Evolutionary conservation across 1,139 yeast species (phyloP).

Genomic region (Yamadazyma siamensis): DNA sequence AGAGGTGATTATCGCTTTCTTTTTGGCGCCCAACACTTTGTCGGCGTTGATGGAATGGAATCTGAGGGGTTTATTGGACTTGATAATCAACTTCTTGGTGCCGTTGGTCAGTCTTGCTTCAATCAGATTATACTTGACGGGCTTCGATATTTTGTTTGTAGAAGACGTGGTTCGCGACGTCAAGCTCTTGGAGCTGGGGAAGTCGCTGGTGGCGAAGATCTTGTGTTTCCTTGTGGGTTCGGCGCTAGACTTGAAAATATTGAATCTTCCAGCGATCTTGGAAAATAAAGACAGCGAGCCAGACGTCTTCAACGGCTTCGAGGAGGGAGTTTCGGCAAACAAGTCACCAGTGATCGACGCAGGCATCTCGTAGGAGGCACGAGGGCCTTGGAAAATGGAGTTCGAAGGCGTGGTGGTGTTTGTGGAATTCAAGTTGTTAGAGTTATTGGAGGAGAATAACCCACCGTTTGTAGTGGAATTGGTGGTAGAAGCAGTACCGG

Average conservation of each 20-base stretch:
- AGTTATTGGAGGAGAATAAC: background rate
- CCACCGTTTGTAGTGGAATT: constrained; percentile 2
- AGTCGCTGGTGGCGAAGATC: constrained; percentile 13
- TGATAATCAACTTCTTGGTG: constrained; percentile 36
- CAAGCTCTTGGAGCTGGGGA: constrained; percentile 9
- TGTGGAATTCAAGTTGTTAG: too few relatives aligned
- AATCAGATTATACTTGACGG: constrained; percentile 9
- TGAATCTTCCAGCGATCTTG: constrained; percentile 37
- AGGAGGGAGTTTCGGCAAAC: constrained; percentile 15
- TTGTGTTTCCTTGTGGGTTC: constrained; percentile 2
- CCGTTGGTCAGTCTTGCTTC: constrained; percentile 13
- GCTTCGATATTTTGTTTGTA: constrained; percentile 11
- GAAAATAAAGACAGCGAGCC: constrained; percentile 26
- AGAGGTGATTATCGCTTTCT: constrained; percentile 26
- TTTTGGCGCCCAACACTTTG: constrained; percentile 34
- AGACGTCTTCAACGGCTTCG: background rate
- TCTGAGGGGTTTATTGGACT: constrained; percentile 36
- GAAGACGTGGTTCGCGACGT: background rate
- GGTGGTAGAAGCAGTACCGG: constrained; percentile 13
- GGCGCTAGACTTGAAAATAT: constrained; percentile 25
- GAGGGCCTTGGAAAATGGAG: constrained; percentile 10
- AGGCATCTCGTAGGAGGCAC: constrained; percentile 24
- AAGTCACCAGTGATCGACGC: constrained; percentile 36
- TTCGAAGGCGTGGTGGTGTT: constrained; percentile 1
- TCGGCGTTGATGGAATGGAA: constrained; percentile 45